These are phyloP conservation scores for Aurantiochytrium sp. DNA, from an alignment of 108 stramenopile genomes.

Conservation along the genomic window DNA sequence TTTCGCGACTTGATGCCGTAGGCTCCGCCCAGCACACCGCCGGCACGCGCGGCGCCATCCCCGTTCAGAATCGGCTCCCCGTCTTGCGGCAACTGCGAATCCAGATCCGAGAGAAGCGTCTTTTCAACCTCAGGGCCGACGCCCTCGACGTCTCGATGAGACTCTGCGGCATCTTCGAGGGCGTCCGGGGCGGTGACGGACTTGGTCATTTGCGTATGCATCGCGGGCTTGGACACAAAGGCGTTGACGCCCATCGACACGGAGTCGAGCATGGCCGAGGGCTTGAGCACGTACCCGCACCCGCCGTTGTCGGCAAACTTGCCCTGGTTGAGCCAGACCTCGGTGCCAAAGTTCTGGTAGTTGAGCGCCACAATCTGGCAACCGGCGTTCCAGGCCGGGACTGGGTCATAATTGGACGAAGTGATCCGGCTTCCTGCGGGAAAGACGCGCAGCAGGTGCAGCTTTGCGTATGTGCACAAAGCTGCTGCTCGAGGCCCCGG, in stretches of 20 bases:
- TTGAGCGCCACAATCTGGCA: slow-evolving; percentile 59
- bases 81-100: no score
- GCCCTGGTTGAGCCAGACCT: slow-evolving; percentile 51
- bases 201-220: no score
- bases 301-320: slow-evolving; percentile 58
- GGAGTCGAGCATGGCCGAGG: slow-evolving; percentile 39
- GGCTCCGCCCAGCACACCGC: not conserved
- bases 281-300: slow-evolving; percentile 86
- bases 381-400: slow-evolving; percentile 46
- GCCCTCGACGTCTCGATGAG: not conserved
- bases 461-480: not conserved
- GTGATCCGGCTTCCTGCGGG: slow-evolving; percentile 39
- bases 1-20: not conserved
- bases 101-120: no score
- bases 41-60: no score
- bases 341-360: slow-evolving; percentile 46
- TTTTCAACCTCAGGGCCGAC: not conserved
- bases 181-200: no score
- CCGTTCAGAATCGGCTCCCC: no score
- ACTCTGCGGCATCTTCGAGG: not conserved
- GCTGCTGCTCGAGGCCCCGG: not conserved
- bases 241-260: not conserved
- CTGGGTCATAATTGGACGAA: slow-evolving; percentile 51
- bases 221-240: not conserved
- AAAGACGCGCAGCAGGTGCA: not conserved